Percentiles rank a stretch among this genome's conserved stretches.
Evolutionary conservation across 257 asterid genomes (phyloP).

Genomic region (Lithospermum erythrorhizon): DNA sequence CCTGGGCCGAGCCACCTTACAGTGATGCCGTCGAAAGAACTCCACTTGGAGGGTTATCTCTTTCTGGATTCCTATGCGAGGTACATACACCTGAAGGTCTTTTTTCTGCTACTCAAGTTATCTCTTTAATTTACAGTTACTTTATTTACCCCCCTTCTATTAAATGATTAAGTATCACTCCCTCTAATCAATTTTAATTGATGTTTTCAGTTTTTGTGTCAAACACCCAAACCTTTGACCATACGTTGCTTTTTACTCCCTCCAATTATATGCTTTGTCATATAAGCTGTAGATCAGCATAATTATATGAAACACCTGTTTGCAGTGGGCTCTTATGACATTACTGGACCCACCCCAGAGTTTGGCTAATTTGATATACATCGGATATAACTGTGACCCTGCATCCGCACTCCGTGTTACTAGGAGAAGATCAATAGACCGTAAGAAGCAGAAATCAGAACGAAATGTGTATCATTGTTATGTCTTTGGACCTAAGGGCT

Average conservation of each 20-base stretch:
- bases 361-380: conserved; percentile 79
- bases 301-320: conserved; percentile 25
- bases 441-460: conserved; percentile 71
- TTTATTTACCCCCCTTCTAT: neutral
- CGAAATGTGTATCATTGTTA: conserved; percentile 78
- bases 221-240: too few relatives aligned
- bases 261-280: conserved; percentile 1
- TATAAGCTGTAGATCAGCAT: conserved; percentile 15
- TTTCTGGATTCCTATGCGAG: conserved; percentile 87
- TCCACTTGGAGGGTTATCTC: conserved; percentile 60
- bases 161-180: neutral
- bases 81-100: conserved; percentile 29
- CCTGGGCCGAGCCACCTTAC: conserved; percentile 87
- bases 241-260: too few relatives aligned
- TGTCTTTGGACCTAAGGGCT: conserved; percentile 81
- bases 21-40: conserved; percentile 85
- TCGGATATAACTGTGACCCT: conserved; percentile 72
- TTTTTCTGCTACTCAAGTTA: neutral
- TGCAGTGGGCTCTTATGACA: conserved; percentile 99
- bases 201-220: too few relatives aligned
- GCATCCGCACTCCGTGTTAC: conserved; percentile 72
- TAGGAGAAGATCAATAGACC: conserved; percentile 59
- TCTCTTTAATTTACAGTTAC: neutral
- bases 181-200: neutral
- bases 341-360: conserved; percentile 75